These are phyloP conservation scores for Pholiota molesta DNA, from an alignment of 768 basidiomycete genomes.

Conservation along the genomic window DNA sequence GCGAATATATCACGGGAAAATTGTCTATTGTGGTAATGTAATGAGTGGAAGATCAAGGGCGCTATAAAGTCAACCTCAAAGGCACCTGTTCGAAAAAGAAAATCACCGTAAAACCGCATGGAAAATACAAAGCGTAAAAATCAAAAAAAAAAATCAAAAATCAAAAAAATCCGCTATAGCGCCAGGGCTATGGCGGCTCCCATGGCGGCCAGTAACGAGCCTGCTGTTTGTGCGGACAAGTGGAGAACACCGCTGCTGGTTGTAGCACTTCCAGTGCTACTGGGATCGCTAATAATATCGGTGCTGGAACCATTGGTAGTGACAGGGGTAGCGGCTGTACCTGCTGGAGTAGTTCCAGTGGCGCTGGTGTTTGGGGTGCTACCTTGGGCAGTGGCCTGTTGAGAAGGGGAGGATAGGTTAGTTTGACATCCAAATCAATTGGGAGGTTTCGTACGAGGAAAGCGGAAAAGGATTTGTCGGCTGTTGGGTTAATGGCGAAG, in stretches of 20 bases:
- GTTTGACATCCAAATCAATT: background rate
- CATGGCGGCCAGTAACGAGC: background rate
- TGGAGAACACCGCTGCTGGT: background rate
- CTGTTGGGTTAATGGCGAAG: constrained; percentile 55
- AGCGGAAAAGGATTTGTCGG: constrained; percentile 41
- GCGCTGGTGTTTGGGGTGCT: constrained; percentile 11
- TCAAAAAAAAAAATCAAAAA: background rate
- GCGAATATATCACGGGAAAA: no score
- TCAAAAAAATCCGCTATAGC: background rate
- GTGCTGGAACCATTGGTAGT: constrained; percentile 12
- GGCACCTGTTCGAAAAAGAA: constrained; percentile 5
- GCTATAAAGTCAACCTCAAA: no score
- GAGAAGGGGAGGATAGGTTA: background rate
- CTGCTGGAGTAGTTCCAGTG: background rate
- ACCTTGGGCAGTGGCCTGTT: constrained; percentile 30
- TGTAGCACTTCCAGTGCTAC: background rate
- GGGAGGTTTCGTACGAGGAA: constrained; percentile 33
- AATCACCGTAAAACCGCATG: background rate
- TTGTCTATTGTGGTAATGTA: no score
- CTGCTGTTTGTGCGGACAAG: background rate
- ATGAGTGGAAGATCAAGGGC: no score
- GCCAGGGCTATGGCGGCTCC: background rate
- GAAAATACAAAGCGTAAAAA: background rate
- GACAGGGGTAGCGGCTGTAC: constrained; percentile 10
- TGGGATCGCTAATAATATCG: constrained; percentile 5